These are phyloP conservation scores for Paecilomyces sp. DNA, from an alignment of 2,329 filamentous ascomycete genomes.

Conservation along the genomic window DNA sequence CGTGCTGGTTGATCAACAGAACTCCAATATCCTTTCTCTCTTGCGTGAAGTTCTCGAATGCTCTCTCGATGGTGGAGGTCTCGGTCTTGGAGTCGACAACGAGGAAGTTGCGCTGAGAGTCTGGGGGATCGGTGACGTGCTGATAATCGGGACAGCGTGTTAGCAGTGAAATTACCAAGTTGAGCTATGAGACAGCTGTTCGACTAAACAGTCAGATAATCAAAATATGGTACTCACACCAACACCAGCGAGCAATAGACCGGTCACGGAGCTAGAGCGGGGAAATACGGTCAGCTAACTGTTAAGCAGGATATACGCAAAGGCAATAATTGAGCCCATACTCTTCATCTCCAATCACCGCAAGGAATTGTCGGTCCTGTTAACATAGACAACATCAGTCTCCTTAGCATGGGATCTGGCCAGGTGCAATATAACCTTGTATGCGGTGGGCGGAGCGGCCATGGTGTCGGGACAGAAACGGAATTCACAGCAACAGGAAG, in stretches of 20 bases:
- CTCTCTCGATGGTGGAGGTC: constrained; percentile 74
- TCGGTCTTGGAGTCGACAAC: constrained; percentile 95
- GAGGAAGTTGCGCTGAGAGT: constrained; percentile 94
- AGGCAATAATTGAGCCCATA: constrained; percentile 12
- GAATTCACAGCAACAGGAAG: neutral
- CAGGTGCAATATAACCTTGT: constrained; percentile 39
- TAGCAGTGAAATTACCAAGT: neutral
- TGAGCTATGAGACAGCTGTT: neutral
- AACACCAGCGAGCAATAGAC: constrained; percentile 88
- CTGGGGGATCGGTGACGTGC: constrained; percentile 86
- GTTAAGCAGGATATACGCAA: neutral
- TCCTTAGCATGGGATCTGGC: neutral
- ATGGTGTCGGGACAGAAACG: neutral
- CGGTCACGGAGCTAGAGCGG: constrained; percentile 77
- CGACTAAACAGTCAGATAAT: neutral
- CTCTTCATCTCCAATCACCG: constrained; percentile 94
- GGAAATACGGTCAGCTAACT: constrained; percentile 7
- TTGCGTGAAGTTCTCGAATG: constrained; percentile 82
- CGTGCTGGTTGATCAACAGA: constrained; percentile 95
- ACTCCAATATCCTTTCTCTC: constrained; percentile 96
- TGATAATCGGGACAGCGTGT: constrained; percentile 28
- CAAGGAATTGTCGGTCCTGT: constrained; percentile 86
- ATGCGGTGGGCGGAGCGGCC: constrained; percentile 33
- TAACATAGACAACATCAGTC: constrained; percentile 36
- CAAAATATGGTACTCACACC: constrained; percentile 55